Evolutionary conservation across 495 filamentous ascomycete genomes (phyloP), one percentile per base, ranked within the genome.

Genomic region (Penicillium odoratum): DNA sequence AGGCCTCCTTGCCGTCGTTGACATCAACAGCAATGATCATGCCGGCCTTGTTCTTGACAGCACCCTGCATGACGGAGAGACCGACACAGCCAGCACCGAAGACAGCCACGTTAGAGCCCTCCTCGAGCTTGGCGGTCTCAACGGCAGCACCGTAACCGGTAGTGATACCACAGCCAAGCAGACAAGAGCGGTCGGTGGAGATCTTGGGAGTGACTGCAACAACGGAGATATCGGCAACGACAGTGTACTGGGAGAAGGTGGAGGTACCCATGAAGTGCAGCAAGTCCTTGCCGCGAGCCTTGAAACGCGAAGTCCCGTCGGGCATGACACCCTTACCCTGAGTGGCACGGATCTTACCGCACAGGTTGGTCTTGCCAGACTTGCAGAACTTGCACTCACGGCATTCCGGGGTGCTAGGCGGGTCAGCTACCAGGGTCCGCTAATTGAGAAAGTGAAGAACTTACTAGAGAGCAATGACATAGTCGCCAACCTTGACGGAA

Each of bases 211-310:
- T 95, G 62, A 98, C 92, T 48, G 92, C 88, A 15, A 98, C 94
- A 47, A 97, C 94, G 47, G 92, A 96, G 79, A 98, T 98, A 71
- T 98, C 94, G 72, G 94, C 93, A 11, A 98, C 92, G 57, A 98
- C 94, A 45, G 95, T 98, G 79, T 96, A 98, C 78, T 98, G 93
- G 16, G 91, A 92, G 83, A 98, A 98, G 64, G 94, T 98, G 15
- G 92, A 97, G 51, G 91, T 96, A 66, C 94, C 94, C 94, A 98
- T 98, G 80, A 98, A 98, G 81, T 98, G 94, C 33, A 98, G 85
- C 50, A 98, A 83, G 63, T 93, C 87, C 77, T 96, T 86, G 67
- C 94, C 94, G 69, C 92, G 93, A 78, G 89, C 92, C 69, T 83
- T 89, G 85, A 98, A 98, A 50, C 94, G 90, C 45, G 90, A 90